These are phyloP conservation scores for Huntiella savannae DNA, from an alignment of 2,329 filamentous ascomycete species.

Conservation along the genomic window DNA sequence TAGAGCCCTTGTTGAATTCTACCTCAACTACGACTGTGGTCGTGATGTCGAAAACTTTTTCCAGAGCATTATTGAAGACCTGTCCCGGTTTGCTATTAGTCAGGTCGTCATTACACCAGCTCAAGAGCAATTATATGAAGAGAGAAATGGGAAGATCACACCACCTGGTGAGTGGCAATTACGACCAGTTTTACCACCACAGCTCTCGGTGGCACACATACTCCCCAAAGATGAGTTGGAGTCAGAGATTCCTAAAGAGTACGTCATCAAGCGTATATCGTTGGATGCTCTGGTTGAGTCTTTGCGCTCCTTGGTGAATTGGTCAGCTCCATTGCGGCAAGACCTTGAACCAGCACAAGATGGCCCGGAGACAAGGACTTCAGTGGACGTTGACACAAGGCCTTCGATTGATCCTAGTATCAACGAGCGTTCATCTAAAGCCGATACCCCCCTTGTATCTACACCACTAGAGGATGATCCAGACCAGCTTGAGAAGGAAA, in stretches of 20 bases:
- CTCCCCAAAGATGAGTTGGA: conserved; percentile 39
- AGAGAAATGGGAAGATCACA: conserved; percentile 45
- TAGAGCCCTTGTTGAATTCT: conserved; percentile 77
- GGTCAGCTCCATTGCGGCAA: conserved; percentile 50
- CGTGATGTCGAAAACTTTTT: conserved; percentile 93
- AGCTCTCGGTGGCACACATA: conserved; percentile 64
- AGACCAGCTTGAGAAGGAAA: conserved; percentile 81
- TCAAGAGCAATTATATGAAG: conserved; percentile 76
- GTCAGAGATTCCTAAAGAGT: conserved; percentile 65
- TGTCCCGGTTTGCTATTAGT: conserved; percentile 69
- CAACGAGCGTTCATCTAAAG: conserved; percentile 37
- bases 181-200: conserved; percentile 67
- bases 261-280: conserved; percentile 74
- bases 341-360: conserved; percentile 25
- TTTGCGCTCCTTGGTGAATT: conserved; percentile 75
- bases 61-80: conserved; percentile 81
- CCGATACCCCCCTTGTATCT: conserved; percentile 28
- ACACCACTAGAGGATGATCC: conserved; percentile 77
- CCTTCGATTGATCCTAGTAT: conserved; percentile 50
- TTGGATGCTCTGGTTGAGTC: conserved; percentile 79
- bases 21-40: conserved; percentile 97
- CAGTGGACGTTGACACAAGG: conserved; percentile 28
- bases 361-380: conserved; percentile 21
- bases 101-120: conserved; percentile 55
- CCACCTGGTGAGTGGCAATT: conserved; percentile 64